phyloP scores from a whole-genome alignment of 768 basidiomycete species.

The Megacollybia marginata region DNA sequence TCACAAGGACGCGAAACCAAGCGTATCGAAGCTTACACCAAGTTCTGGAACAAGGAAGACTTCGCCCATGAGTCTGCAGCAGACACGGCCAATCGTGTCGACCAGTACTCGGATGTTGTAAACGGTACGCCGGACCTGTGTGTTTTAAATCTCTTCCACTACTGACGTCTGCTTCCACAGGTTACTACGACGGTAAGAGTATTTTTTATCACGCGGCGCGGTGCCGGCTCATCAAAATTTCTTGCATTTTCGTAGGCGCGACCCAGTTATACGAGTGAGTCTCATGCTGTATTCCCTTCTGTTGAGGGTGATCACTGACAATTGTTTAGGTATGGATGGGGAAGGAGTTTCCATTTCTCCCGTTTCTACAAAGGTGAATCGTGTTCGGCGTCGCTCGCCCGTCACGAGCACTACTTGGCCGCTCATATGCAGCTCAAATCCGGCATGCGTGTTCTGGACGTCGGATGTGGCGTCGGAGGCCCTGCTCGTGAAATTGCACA shows the following conservation, averaged over 20 bases:
- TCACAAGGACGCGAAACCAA: slow-evolving; percentile 42
- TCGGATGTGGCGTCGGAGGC: slow-evolving; percentile 97
- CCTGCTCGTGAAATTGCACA: slow-evolving; percentile 93
- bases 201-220: too few species aligned
- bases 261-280: slow-evolving; percentile 79
- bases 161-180: slow-evolving; percentile 27
- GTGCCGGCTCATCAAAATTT: too few species aligned
- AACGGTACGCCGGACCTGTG: slow-evolving; percentile 51
- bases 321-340: slow-evolving; percentile 62
- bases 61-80: slow-evolving; percentile 56
- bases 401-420: slow-evolving; percentile 97
- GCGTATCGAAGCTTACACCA: slow-evolving; percentile 80
- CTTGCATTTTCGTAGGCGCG: slow-evolving; percentile 25
- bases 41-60: slow-evolving; percentile 86
- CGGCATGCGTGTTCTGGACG: slow-evolving; percentile 95
- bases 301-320: too few species aligned
- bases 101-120: slow-evolving; percentile 87
- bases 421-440: slow-evolving; percentile 76
- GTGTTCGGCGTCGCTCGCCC: slow-evolving; percentile 51
- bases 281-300: too few species aligned
- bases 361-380: slow-evolving; percentile 68
- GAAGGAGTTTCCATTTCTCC: slow-evolving; percentile 83
- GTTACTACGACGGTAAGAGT: slow-evolving; percentile 80
- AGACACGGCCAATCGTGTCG: slow-evolving; percentile 59
- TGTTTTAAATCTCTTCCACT: neutral